Percentiles rank a stretch among this genome's conserved stretches.
phyloP scores from a whole-genome alignment of 83 land plant species.

The Thuja plicata region DNA sequence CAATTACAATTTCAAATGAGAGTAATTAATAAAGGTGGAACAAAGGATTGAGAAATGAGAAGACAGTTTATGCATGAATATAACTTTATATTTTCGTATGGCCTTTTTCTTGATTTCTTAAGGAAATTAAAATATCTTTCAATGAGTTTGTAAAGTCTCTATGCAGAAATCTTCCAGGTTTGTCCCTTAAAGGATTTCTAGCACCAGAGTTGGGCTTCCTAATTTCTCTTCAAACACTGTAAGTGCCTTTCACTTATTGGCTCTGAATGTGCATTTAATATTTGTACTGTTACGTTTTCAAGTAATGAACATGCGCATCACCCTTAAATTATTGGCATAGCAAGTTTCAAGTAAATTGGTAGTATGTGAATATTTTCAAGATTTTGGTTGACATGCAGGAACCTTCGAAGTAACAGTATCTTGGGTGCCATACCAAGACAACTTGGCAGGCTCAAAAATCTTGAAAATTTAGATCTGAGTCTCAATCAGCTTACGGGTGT shows the following conservation, averaged over 20 bases:
- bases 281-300: neutral
- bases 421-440: constrained; percentile 51
- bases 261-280: too few relatives aligned
- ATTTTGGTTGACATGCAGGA: constrained; percentile 26
- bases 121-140: neutral
- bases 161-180: constrained; percentile 51
- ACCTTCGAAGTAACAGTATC: constrained; percentile 40
- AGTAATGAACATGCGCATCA: neutral
- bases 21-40: neutral
- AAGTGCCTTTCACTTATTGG: constrained; percentile 11
- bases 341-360: neutral
- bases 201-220: constrained; percentile 38
- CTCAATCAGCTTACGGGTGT: constrained; percentile 49
- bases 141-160: neutral
- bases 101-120: neutral
- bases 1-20: neutral
- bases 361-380: neutral
- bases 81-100: neutral
- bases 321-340: neutral
- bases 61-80: neutral
- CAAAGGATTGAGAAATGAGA: neutral
- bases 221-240: constrained; percentile 42
- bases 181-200: constrained; percentile 50
- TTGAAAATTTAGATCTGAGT: constrained; percentile 49
- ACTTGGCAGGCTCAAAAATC: constrained; percentile 42